Conservation (phyloP, 2,329 filamentous ascomycete species). For the Seiridium cupressi region DNA sequence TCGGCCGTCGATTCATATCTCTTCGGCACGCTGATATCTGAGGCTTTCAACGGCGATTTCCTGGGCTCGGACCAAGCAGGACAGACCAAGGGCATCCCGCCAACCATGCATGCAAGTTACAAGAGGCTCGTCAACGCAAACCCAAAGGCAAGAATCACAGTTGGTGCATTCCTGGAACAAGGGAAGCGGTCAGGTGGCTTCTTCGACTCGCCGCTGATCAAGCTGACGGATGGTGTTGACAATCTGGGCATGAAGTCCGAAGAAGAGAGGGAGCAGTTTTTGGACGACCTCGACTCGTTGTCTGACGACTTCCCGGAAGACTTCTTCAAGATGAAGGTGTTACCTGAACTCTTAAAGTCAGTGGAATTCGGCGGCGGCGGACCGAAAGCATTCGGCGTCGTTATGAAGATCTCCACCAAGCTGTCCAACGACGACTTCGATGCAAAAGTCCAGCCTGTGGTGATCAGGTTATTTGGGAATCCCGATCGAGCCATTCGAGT, state of each 20-base stretch:
- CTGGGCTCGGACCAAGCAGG: conserved; percentile 74
- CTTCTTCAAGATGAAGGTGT: conserved; percentile 95
- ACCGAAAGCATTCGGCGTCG: conserved; percentile 81
- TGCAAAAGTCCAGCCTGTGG: conserved; percentile 75
- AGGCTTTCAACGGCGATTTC: conserved; percentile 88
- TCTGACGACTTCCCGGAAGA: conserved; percentile 96
- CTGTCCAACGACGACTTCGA: conserved; percentile 90
- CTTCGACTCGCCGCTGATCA: conserved; percentile 90
- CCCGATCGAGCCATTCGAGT: conserved; percentile 91
- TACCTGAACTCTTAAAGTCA: conserved; percentile 94
- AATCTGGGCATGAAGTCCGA: conserved; percentile 87
- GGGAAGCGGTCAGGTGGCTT: conserved; percentile 80
- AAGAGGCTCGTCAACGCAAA: conserved; percentile 85
- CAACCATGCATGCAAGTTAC: conserved; percentile 87
- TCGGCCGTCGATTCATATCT: conserved; percentile 85
- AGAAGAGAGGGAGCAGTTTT: conserved; percentile 78
- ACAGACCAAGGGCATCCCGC: conserved; percentile 82
- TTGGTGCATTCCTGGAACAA: conserved; percentile 86
- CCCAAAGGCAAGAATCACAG: conserved; percentile 82
- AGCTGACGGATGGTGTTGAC: conserved; percentile 88
- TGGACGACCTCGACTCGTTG: conserved; percentile 82
- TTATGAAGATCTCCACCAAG: conserved; percentile 88
- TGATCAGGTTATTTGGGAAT: conserved; percentile 84
- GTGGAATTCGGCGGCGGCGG: conserved; percentile 98
- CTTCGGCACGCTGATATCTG: conserved; percentile 79